A percentile compares a stretch with the other conserved stretches of the same genome.
These are phyloP conservation scores for Chalaropsis thielavioides DNA, from an alignment of 2,329 filamentous ascomycete species.

Conservation along the genomic window DNA sequence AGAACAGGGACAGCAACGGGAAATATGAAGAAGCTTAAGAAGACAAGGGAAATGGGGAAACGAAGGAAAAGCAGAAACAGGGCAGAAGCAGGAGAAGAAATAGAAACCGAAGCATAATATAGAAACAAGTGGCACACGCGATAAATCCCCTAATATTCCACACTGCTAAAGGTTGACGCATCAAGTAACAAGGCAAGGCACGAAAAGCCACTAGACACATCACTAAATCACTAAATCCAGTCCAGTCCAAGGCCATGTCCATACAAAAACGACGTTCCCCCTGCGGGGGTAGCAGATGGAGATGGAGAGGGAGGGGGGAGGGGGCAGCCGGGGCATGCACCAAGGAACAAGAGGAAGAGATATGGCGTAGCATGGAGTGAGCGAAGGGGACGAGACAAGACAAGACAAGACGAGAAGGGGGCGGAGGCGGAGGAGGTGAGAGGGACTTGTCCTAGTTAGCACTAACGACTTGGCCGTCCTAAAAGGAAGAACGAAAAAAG, in stretches of 20 bases:
- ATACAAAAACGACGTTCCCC: not conserved
- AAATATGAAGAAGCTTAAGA: not conserved
- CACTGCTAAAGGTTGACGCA: not conserved
- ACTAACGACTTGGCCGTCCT: not conserved
- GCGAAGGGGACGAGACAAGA: constrained; percentile 1
- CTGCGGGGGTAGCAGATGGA: too few species aligned
- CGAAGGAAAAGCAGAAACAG: not conserved
- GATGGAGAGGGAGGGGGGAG: not conserved
- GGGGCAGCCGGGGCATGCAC: not conserved
- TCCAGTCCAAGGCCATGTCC: not conserved
- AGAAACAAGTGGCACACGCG: constrained; percentile 4
- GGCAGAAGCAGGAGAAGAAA: not conserved
- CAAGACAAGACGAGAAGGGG: not conserved
- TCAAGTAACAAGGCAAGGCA: not conserved
- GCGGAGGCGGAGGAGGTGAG: not conserved
- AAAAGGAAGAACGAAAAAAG: not conserved
- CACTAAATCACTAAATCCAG: constrained; percentile 1
- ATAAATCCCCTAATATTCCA: not conserved
- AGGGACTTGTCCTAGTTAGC: not conserved
- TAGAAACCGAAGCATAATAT: not conserved
- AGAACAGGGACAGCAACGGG: not conserved
- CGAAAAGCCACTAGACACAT: constrained; percentile 3
- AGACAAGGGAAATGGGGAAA: not conserved
- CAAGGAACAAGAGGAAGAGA: not conserved
- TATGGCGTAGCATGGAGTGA: constrained; percentile 1